Base-by-base conservation (phyloP, 495 filamentous ascomycete genomes). In the Hypoxylon lienhwacheense region DNA sequence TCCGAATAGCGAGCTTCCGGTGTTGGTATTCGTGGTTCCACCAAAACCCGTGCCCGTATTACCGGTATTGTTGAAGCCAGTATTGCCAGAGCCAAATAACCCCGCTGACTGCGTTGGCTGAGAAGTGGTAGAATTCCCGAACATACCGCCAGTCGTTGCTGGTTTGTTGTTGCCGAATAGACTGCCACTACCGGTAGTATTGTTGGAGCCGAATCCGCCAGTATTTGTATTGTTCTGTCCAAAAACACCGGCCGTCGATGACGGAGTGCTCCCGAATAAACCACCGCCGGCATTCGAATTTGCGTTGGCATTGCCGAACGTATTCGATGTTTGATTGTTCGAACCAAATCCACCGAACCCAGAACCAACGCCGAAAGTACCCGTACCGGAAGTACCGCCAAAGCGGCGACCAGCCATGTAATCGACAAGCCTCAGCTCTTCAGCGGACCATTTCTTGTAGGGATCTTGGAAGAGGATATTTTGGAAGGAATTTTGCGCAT, bases 361-460 rank as follows among this genome's bases (percentile, higher is more conserved):
- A 20, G 82, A 83, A 50, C 69, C 73, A 42, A 74, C 68, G 5
- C 93, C 93, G 65, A 98, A 98, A 3, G 86, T 88, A 24, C 89
- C 90, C 32, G 86, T 80, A 40, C 89, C 89, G 47, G 87, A 88
- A 15, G 80, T 77, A 59, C 89, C 92, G 5, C 90, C 93, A 58
- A 77, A 87, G 26, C 85, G 83, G 48, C 93, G 81, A 17, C 93
- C 93, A 74, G 89, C 85, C 45, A 84, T 81, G 70, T 97, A 98
- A 72, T 98, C 93, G 25, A 81, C 89, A 47, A 95, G 69, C 64
- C 93, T 82, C 35, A 98, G 71, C 69, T 98, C 93, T 67, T 98
- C 93, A 26, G 88, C 82, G 3, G 90, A 96, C 70, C 82, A 96
- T 54, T 90, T 91, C 66, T 81, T 82, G 72, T 96, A 97, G 0